Evolutionary conservation across 2,329 filamentous ascomycete species (phyloP).

Genomic region (Penicillium sp.): DNA sequence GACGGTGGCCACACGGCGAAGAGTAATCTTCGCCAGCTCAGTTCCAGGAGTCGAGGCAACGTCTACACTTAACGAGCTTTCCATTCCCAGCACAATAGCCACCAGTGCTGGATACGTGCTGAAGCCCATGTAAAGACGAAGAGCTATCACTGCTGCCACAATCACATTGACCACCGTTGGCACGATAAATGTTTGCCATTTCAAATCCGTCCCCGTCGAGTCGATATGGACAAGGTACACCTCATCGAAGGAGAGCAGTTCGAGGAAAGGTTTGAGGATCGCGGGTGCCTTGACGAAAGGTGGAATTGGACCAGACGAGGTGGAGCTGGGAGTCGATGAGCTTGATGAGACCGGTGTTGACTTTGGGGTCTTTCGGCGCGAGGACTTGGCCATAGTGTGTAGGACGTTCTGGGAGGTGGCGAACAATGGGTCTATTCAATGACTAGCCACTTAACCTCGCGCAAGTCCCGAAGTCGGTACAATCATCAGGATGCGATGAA

Average conservation of each 20-base stretch:
- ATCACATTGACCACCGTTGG: constrained; percentile 69
- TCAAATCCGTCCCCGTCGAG: constrained; percentile 60
- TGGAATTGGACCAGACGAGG: constrained; percentile 41
- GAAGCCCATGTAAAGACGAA: constrained; percentile 62
- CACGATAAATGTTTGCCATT: constrained; percentile 75
- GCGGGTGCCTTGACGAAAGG: constrained; percentile 65
- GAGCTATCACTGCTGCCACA: constrained; percentile 59
- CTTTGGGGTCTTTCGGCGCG: constrained; percentile 26
- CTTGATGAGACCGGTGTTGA: constrained; percentile 23
- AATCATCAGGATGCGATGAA: too few relatives aligned
- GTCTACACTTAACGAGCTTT: constrained; percentile 62
- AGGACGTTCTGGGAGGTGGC: background rate
- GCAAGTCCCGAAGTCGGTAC: too few relatives aligned
- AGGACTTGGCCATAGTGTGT: constrained; percentile 31
- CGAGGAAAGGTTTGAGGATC: constrained; percentile 59
- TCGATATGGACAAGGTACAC: constrained; percentile 86
- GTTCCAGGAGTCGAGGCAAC: constrained; percentile 51
- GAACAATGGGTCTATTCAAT: background rate
- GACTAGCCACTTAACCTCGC: too few relatives aligned
- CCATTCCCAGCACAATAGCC: constrained; percentile 58
- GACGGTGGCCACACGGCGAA: constrained; percentile 59
- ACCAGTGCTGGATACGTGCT: constrained; percentile 69
- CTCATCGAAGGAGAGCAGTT: constrained; percentile 59
- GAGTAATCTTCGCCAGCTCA: constrained; percentile 52
- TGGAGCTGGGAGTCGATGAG: constrained; percentile 29